Base-by-base conservation (phyloP, 352 stramenopile species). In the Pythium chondricola region DNA sequence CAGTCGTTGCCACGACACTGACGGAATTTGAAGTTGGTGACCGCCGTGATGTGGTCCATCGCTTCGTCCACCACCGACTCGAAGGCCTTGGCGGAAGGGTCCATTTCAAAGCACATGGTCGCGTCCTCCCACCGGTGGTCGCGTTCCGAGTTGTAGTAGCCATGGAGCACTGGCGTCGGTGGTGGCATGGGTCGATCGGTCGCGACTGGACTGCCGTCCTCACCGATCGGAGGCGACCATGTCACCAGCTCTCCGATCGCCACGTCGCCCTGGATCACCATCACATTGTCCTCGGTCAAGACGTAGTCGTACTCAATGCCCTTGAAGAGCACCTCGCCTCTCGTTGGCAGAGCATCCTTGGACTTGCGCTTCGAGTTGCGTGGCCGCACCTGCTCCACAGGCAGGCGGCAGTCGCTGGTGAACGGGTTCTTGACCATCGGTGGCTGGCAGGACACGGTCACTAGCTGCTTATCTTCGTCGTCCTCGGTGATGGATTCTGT, bases 271-370 rank as follows among this genome's bases (percentile, higher is more conserved):
- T 93, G 81, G 37, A 85, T 83, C 20, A 93, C 42, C 72, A 93
- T 83, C 29, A 87, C 65, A 41, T 69, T 68, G 48, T 83, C 69
- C 38, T 93, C 78, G 0, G 74, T 67, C 24, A 89, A 61, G 24
- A 89, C 79, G 43, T 85, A 89, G 60, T 86, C 73, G 50, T 89
- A 87, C 63, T 93, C 81, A 37, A 90, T 83, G 24, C 81, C 81
- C 17, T 83, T 83, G 44, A 88, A 83, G 32, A 85, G 32, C 20
- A 89, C 72, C 2, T 57, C 43, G 48, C 71, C 68, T 10, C 43
- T n/a, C 46, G 48, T 1, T 17, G 17, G 17, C 24, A 36, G 48
- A 20, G 48, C 40, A 25, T 59, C 63, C 40, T 61, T 41, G 21
- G 20, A 46, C 37, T 36, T 35, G 29, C 21, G 22, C 30, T 22